Conservation (phyloP, 2,329 filamentous ascomycete species). For the Colletotrichum orbiculare region DNA sequence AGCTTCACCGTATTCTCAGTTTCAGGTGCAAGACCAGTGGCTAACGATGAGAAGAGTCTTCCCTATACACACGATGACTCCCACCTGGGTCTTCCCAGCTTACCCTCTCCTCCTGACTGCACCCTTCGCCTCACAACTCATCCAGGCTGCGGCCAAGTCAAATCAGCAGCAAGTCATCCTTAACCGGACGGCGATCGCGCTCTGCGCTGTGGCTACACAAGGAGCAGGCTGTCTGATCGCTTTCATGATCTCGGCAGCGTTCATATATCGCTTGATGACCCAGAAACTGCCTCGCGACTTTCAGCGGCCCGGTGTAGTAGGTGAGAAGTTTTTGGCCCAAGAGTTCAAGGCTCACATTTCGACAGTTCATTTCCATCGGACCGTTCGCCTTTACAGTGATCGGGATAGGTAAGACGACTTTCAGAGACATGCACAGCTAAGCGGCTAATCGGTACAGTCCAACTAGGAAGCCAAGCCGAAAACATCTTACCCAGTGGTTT, state of each 20-base stretch:
- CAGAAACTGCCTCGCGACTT: conserved; percentile 83
- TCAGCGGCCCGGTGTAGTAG: conserved; percentile 77
- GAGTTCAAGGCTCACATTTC: background rate
- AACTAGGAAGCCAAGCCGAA: conserved; percentile 56
- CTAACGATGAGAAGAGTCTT: conserved; percentile 52
- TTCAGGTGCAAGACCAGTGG: background rate
- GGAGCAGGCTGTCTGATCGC: conserved; percentile 67
- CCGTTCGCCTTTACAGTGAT: conserved; percentile 71
- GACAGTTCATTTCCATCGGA: conserved; percentile 81
- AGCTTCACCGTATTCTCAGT: conserved; percentile 33
- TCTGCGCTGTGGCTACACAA: conserved; percentile 62
- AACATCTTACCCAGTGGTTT: conserved; percentile 57
- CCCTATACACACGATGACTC: conserved; percentile 85
- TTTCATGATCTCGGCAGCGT: conserved; percentile 86
- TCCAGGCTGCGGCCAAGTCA: conserved; percentile 51
- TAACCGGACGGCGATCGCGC: conserved; percentile 58
- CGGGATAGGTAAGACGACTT: conserved; percentile 50
- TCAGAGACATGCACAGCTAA: background rate
- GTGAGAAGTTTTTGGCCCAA: conserved; percentile 36
- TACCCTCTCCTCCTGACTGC: conserved; percentile 84
- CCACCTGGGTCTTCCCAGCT: conserved; percentile 88
- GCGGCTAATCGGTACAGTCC: conserved; percentile 44
- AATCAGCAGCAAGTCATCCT: conserved; percentile 43
- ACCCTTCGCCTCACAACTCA: conserved; percentile 73
- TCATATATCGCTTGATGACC: conserved; percentile 88